Evolutionary conservation across 148 eudicot species (phyloP).

Genomic region (Chenopodium quinoa): DNA sequence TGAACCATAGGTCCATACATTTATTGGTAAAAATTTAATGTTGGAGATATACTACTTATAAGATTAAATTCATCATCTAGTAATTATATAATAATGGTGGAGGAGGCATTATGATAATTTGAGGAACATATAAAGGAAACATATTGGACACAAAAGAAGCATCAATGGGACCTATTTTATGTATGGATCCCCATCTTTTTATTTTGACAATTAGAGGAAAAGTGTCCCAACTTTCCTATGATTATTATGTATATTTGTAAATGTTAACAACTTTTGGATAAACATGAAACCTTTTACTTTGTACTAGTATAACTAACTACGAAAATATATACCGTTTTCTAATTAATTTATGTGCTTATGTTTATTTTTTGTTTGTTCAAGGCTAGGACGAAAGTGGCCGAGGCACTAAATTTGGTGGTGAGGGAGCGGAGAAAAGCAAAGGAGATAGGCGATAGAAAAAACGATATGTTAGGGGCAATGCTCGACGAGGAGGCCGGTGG

Average conservation of each 20-base stretch:
- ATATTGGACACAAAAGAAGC: constrained; percentile 8
- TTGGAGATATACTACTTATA: too few species aligned
- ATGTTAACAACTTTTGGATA: background rate
- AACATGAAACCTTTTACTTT: too few species aligned
- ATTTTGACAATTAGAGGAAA: constrained; percentile 7
- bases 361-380: constrained; percentile 17
- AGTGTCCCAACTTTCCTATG: constrained; percentile 7
- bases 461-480: constrained; percentile 82
- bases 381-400: constrained; percentile 93
- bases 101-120: constrained; percentile 1
- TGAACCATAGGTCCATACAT: too few species aligned
- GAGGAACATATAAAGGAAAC: background rate
- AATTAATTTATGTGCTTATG: too few species aligned
- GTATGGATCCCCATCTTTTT: background rate
- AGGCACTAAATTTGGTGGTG: constrained; percentile 74
- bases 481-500: constrained; percentile 67
- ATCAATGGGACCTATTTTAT: background rate
- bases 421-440: constrained; percentile 61
- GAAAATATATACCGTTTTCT: too few species aligned
- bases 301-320: too few species aligned
- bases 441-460: constrained; percentile 67
- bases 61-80: background rate
- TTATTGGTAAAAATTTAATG: too few species aligned
- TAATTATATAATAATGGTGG: background rate
- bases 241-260: constrained; percentile 5